Evolutionary conservation across 2,329 filamentous ascomycete species (phyloP).

Genomic region (Calonectria hawksworthii): DNA sequence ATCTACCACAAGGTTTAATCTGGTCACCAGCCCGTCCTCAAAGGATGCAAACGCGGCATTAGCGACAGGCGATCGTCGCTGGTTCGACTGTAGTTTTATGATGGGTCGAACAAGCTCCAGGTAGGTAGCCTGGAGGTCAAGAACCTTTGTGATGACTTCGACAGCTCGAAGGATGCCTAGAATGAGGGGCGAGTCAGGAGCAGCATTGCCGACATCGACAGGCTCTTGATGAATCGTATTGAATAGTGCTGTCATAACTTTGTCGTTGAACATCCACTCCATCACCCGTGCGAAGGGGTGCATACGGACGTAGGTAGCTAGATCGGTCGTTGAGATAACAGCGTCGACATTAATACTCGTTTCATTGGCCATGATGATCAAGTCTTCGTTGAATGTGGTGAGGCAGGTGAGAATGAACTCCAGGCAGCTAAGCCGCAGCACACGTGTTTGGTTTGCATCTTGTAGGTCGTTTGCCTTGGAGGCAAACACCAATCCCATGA

Average conservation of each 20-base stretch:
- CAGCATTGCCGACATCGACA: conserved; percentile 77
- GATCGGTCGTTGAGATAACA: conserved; percentile 79
- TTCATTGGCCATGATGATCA: conserved; percentile 87
- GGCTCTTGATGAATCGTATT: conserved; percentile 83
- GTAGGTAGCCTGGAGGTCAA: conserved; percentile 93
- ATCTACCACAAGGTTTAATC: conserved; percentile 83
- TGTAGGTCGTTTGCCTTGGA: conserved; percentile 74
- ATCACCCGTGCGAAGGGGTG: conserved; percentile 96
- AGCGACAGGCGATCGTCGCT: conserved; percentile 73
- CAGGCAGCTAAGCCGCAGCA: conserved; percentile 85
- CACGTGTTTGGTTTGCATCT: conserved; percentile 77
- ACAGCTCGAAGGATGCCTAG: conserved; percentile 84
- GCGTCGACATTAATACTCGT: conserved; percentile 82
- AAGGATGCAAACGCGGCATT: conserved; percentile 84
- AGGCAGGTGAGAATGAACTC: conserved; percentile 86
- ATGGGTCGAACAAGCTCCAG: conserved; percentile 88
- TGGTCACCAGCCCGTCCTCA: conserved; percentile 89
- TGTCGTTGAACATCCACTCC: conserved; percentile 98
- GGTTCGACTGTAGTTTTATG: conserved; percentile 75
- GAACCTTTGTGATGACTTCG: conserved; percentile 84
- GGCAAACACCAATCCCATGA: conserved; percentile 83
- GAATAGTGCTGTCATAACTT: conserved; percentile 85
- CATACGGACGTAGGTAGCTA: conserved; percentile 84
- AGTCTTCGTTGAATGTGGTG: conserved; percentile 91
- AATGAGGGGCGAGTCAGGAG: conserved; percentile 85